Base-by-base conservation (phyloP, 1,284 basidiomycete genomes). In the Microbotryum intermedium region DNA sequence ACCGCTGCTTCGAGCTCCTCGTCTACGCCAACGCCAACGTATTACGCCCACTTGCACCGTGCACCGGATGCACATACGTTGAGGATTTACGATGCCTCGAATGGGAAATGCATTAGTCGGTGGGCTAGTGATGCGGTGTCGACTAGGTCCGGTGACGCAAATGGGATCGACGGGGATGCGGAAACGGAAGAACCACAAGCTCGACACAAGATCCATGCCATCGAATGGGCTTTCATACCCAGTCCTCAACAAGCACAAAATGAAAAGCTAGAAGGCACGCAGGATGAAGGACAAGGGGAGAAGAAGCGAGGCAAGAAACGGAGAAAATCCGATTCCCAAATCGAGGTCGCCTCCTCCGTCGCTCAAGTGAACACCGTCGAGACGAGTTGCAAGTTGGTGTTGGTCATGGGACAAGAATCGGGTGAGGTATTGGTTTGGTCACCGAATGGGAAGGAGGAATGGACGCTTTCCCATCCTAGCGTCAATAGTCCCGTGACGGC, bases 261-360 rank as follows among this genome's bases (percentile, higher is more conserved):
- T 13, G 46, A 23, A 5, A 26, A 26, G 6, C 26, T 20, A 7
- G 25, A 39, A 20, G 44, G 4, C 11, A 9, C n/a, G 2, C 42
- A 52, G 34, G 51, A n/a, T 7, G 47, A 48, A 39, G 58, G 3
- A 6, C 60, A 54, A 39, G 55, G 53, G 51, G 55, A 28, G 5
- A 42, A 43, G 3, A 65, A 63, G 46, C 50, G 66, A 8, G 64
- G 66, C 60, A 68, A 68, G 63, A 68, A 68, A 55, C 56, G 66
- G 25, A 57, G 66, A 53, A 68, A 68, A 61, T 59, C 56, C 16
- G 66, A 68, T 50, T 59, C 52, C 34, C 34, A 25, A 21, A 39
- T 48, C 9, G 64, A 16, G 57, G 50, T 4, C 44, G 57, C n/a
- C 44, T 59, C 58, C 54, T 55, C 23, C 45, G 21, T 54, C n/a